A percentile compares a stretch with the other conserved stretches of the same genome.
These are phyloP conservation scores for Samsoniella hepiali DNA, from an alignment of 2,329 filamentous ascomycete species.

Conservation along the genomic window DNA sequence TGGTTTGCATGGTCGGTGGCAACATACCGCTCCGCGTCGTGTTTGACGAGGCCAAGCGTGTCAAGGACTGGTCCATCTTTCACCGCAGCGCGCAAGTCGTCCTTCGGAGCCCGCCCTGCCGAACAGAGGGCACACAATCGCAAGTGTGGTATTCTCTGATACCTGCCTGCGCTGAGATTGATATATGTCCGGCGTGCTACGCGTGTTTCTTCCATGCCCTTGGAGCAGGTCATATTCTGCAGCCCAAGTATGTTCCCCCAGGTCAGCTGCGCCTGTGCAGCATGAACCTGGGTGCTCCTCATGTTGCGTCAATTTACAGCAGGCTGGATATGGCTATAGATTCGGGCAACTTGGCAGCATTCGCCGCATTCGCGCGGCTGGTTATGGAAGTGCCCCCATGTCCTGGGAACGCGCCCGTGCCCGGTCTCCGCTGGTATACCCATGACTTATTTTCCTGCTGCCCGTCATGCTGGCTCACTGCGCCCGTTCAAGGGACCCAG, in stretches of 20 bases:
- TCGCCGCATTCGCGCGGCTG: not conserved
- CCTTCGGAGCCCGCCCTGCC: not conserved
- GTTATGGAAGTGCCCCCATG: not conserved
- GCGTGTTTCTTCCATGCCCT: not conserved
- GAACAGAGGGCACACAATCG: not conserved
- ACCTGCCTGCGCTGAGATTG: not conserved
- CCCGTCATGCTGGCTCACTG: constrained; percentile 10
- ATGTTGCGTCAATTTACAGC: not conserved
- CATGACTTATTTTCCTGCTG: constrained; percentile 6
- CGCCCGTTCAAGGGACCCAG: not conserved
- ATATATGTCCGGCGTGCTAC: constrained; percentile 4
- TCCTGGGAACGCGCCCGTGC: not conserved
- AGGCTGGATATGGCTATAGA: constrained; percentile 2
- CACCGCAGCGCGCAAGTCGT: not conserved
- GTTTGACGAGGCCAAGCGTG: not conserved
- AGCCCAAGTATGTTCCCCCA: not conserved
- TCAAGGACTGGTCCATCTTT: constrained; percentile 2
- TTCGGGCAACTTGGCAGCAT: not conserved
- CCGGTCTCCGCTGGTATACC: not conserved
- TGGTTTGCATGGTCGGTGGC: not conserved
- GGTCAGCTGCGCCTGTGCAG: not conserved
- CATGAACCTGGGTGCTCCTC: constrained; percentile 6
- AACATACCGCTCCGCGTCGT: not conserved
- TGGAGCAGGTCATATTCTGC: not conserved
- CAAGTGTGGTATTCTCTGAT: not conserved